Conservation (phyloP, 1,139 yeast genomes). For the Candida sp. region DNA sequence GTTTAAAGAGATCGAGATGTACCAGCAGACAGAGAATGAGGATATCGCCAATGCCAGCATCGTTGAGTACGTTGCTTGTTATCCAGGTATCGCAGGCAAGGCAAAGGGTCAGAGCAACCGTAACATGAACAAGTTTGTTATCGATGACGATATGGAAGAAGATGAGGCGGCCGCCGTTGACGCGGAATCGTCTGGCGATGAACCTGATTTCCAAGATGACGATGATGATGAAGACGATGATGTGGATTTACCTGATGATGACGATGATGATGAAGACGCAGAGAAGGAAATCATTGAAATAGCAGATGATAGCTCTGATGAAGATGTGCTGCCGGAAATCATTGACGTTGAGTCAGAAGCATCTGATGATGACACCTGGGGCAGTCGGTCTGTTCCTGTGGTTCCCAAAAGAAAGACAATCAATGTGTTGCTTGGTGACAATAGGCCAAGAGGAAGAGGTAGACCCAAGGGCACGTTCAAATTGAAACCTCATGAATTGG, state of each 20-base stretch:
- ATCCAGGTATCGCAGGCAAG: constrained; percentile 29
- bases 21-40: constrained; percentile 31
- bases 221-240: constrained; percentile 12
- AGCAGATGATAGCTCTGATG: constrained; percentile 1
- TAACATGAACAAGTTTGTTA: constrained; percentile 1
- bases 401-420: constrained; percentile 13
- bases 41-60: constrained; percentile 16
- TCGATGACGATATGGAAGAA: constrained; percentile 16
- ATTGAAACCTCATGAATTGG: constrained; percentile 3
- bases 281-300: not conserved
- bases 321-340: not conserved
- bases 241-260: constrained; percentile 15
- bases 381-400: constrained; percentile 3
- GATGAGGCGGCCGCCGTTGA: constrained; percentile 15
- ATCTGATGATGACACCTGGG: not conserved
- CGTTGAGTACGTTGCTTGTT: constrained; percentile 31
- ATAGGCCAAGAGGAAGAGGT: constrained; percentile 16
- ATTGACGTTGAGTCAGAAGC: not conserved
- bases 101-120: constrained; percentile 4
- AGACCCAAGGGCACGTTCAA: constrained; percentile 18
- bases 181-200: constrained; percentile 13
- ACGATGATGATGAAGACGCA: constrained; percentile 13
- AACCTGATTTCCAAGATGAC: constrained; percentile 13
- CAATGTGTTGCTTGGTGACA: constrained; percentile 11
- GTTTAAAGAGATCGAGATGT: constrained; percentile 38